phyloP scores from a whole-genome alignment of 371 early-diverging fungal species.

The Fennellomyces sp. region DNA sequence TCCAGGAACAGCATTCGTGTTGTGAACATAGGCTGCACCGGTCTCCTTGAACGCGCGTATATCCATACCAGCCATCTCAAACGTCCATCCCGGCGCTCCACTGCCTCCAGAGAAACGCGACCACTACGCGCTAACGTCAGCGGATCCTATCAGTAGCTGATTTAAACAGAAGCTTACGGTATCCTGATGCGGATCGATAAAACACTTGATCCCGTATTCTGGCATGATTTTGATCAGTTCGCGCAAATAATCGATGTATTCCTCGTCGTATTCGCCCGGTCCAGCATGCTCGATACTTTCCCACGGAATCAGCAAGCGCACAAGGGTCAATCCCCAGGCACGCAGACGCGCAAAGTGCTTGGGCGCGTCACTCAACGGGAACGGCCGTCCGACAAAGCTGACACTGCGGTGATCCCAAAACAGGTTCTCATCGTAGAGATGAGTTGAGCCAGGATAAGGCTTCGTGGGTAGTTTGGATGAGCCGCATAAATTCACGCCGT shows the following conservation, averaged over 20 bases:
- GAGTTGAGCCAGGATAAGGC: constrained; percentile 56
- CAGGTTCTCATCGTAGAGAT: constrained; percentile 47
- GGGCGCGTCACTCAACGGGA: constrained; percentile 75
- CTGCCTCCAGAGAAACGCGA: constrained; percentile 71
- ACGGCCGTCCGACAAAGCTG: constrained; percentile 74
- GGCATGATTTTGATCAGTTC: constrained; percentile 63
- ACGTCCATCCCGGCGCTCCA: constrained; percentile 77
- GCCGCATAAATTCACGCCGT: constrained; percentile 72
- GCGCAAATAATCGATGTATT: constrained; percentile 76
- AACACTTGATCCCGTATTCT: constrained; percentile 76
- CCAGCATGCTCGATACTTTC: constrained; percentile 78
- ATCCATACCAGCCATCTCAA: constrained; percentile 72
- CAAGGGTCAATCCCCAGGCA: constrained; percentile 80
- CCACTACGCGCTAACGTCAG: constrained; percentile 43
- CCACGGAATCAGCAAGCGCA: constrained; percentile 80
- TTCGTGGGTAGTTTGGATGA: constrained; percentile 64
- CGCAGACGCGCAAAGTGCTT: constrained; percentile 74
- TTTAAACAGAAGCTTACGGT: constrained; percentile 33
- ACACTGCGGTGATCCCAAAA: constrained; percentile 71
- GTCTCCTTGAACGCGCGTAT: constrained; percentile 69
- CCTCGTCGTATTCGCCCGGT: constrained; percentile 80
- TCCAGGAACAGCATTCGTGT: constrained; percentile 64
- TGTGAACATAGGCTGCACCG: constrained; percentile 79
- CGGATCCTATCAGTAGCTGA: background rate
- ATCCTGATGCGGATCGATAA: constrained; percentile 83